A percentile compares a stretch with the other conserved stretches of the same genome.
Evolutionary conservation across 1,139 yeast species (phyloP).

Genomic region (Candida albicans): DNA sequence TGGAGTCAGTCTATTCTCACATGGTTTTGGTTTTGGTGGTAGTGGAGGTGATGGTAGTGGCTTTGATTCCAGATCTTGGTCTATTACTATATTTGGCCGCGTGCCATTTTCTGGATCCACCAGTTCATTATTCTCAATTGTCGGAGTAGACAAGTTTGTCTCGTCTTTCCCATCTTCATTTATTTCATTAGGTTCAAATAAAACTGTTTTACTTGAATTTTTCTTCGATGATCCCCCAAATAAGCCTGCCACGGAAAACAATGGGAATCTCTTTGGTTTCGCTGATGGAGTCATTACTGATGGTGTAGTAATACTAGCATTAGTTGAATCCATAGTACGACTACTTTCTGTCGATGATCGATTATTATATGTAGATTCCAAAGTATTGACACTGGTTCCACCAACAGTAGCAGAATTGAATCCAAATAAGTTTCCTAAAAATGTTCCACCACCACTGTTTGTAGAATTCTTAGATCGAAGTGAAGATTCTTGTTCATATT

Average conservation of each 20-base stretch:
- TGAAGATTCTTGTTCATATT: constrained; percentile 27
- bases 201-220: constrained; percentile 4
- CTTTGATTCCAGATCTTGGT: no score
- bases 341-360: constrained; percentile 9
- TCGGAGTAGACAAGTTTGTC: not conserved
- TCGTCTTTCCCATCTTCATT: not conserved
- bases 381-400: not conserved
- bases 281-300: not conserved
- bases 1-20: no score
- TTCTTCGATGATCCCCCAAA: constrained; percentile 9
- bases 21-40: no score
- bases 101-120: not conserved
- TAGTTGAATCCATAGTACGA: constrained; percentile 7
- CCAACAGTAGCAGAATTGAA: constrained; percentile 3
- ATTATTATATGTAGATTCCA: not conserved
- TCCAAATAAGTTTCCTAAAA: constrained; percentile 13
- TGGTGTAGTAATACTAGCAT: not conserved
- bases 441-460: constrained; percentile 7
- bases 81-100: no score
- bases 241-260: constrained; percentile 9
- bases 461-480: constrained; percentile 6
- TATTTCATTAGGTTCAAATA: constrained; percentile 5
- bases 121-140: not conserved
- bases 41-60: no score
- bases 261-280: constrained; percentile 9